A percentile compares a stretch with the other conserved stretches of the same genome.
phyloP scores from a whole-genome alignment of 305 asterid genomes.

The Vinca major region DNA sequence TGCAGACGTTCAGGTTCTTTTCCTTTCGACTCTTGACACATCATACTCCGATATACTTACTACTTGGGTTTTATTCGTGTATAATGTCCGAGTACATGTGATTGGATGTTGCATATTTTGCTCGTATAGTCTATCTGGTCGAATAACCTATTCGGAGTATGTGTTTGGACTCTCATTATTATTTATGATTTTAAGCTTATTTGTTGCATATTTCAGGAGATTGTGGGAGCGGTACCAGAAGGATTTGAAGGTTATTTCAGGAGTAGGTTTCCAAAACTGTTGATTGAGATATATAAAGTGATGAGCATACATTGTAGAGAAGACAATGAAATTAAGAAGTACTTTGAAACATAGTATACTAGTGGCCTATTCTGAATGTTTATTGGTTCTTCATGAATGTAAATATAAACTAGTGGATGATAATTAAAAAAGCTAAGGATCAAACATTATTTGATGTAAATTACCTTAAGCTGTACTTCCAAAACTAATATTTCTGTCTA shows the following conservation, averaged over 20 bases:
- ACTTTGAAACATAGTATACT: conserved; percentile 35
- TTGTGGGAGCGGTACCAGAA: conserved; percentile 71
- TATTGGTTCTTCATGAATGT: too few relatives aligned
- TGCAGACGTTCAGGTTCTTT: conserved; percentile 63
- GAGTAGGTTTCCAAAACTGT: conserved; percentile 63
- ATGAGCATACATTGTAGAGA: conserved; percentile 40
- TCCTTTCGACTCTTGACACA: not conserved
- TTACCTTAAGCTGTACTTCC: conserved; percentile 2
- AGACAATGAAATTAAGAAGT: conserved; percentile 60
- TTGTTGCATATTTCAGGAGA: conserved; percentile 40
- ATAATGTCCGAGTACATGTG: not conserved
- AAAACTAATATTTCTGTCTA: conserved; percentile 15
- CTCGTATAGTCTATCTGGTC: not conserved
- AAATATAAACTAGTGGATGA: too few relatives aligned
- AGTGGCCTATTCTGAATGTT: too few relatives aligned
- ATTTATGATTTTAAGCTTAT: conserved; percentile 1
- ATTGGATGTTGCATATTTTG: not conserved
- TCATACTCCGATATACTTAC: not conserved
- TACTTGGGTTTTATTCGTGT: not conserved
- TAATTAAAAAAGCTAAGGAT: not conserved
- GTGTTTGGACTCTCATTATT: not conserved
- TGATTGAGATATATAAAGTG: conserved; percentile 75
- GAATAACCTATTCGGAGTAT: too few relatives aligned
- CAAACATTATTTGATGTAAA: not conserved
- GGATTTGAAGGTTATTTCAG: conserved; percentile 71